Percentiles rank a stretch among this genome's conserved stretches.
phyloP scores from a whole-genome alignment of 441 rosid species.

The Viola pubescens region DNA sequence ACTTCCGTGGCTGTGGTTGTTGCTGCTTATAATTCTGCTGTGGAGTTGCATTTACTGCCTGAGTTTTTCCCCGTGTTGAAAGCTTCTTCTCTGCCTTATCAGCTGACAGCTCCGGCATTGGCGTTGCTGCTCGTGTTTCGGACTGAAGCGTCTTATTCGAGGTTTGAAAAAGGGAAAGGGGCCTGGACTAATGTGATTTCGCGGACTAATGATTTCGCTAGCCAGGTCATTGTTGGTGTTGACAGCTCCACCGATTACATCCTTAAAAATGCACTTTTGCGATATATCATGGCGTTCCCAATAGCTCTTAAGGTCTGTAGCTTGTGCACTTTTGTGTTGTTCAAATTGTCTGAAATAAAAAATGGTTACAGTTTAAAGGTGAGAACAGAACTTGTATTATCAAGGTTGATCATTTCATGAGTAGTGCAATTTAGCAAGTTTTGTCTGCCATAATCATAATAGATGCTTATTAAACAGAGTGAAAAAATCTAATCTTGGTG shows the following conservation, averaged over 20 bases:
- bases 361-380: neutral
- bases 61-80: constrained; percentile 54
- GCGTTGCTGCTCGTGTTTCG: constrained; percentile 83
- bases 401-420: too few species aligned
- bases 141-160: constrained; percentile 90
- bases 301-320: constrained; percentile 68
- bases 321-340: too few species aligned
- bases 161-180: constrained; percentile 76
- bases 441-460: too few species aligned
- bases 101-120: constrained; percentile 81
- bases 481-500: too few species aligned
- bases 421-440: too few species aligned
- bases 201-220: constrained; percentile 61
- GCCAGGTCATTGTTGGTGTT: constrained; percentile 52
- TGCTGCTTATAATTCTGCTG: constrained; percentile 64
- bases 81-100: constrained; percentile 80
- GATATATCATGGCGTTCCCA: constrained; percentile 77
- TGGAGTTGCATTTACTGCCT: constrained; percentile 54
- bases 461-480: too few species aligned
- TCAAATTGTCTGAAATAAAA: neutral
- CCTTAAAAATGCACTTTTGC: constrained; percentile 50
- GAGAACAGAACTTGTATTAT: too few species aligned
- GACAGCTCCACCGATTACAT: constrained; percentile 38
- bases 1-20: constrained; percentile 55
- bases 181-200: constrained; percentile 78